These are phyloP conservation scores for Fragaria nilgerrensis DNA, from an alignment of 306 rosid species.

Conservation along the genomic window DNA sequence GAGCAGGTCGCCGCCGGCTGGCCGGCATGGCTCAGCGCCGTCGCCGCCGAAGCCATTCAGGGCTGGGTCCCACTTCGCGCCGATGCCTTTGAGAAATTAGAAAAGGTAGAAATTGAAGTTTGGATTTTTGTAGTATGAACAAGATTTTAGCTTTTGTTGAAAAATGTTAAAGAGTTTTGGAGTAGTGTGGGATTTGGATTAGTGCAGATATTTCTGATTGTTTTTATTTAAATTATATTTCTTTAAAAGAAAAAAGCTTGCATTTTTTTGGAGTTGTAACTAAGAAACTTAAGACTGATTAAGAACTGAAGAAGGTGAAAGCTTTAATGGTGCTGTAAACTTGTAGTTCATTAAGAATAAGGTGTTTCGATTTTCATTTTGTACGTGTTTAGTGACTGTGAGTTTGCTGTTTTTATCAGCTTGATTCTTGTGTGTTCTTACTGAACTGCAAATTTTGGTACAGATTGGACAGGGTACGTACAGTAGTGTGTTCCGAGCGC, in stretches of 20 bases:
- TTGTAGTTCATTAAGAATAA: background rate
- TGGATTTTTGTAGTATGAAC: background rate
- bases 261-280: background rate
- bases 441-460: slow-evolving; percentile 13
- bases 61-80: slow-evolving; percentile 93
- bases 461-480: slow-evolving; percentile 99
- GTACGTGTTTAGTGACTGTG: background rate
- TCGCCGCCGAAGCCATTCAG: slow-evolving; percentile 91
- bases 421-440: slow-evolving; percentile 17
- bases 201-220: too few species aligned
- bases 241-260: background rate
- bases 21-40: slow-evolving; percentile 97
- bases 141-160: background rate
- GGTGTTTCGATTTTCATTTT: background rate
- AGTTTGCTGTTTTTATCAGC: background rate
- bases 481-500: slow-evolving; percentile 91
- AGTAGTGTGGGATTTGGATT: too few species aligned
- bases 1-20: slow-evolving; percentile 96
- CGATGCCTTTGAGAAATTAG: slow-evolving; percentile 88
- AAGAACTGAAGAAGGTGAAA: background rate
- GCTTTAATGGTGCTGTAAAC: background rate
- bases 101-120: slow-evolving; percentile 47
- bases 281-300: background rate
- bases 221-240: background rate
- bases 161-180: too few species aligned